Percentiles rank a stretch among this genome's conserved stretches.
phyloP scores from a whole-genome alignment of 164 flowering plant genomes.

The Chimonanthus praecox region DNA sequence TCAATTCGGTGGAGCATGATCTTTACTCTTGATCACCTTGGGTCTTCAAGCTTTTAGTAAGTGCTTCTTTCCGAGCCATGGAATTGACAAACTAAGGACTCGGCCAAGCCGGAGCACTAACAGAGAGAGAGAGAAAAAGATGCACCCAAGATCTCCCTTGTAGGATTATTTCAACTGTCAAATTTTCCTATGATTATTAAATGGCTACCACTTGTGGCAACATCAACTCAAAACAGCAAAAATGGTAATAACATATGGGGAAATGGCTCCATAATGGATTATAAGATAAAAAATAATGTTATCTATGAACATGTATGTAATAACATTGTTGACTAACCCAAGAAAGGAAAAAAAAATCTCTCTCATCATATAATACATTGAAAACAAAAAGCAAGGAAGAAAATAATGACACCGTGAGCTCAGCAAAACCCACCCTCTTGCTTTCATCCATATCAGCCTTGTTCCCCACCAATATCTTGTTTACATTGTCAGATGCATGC shows the following conservation, averaged over 20 bases:
- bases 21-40: too few species aligned
- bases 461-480: constrained; percentile 83
- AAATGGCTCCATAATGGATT: neutral
- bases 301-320: neutral
- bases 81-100: too few species aligned
- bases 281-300: neutral
- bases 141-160: neutral
- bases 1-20: too few species aligned
- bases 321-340: neutral
- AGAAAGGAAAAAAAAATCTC: neutral
- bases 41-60: too few species aligned
- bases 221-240: neutral
- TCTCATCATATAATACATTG: neutral
- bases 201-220: neutral
- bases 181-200: too few species aligned
- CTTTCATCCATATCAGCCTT: constrained; percentile 98
- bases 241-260: neutral
- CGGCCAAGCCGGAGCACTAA: too few species aligned
- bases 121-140: too few species aligned
- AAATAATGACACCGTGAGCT: neutral
- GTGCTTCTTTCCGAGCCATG: too few species aligned
- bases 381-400: too few species aligned
- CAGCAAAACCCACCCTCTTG: constrained; percentile 53
- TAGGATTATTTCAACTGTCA: neutral
- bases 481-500: constrained; percentile 90